These are phyloP conservation scores for Pythium scleroteichum DNA, from an alignment of 352 stramenopile genomes.

Conservation along the genomic window DNA sequence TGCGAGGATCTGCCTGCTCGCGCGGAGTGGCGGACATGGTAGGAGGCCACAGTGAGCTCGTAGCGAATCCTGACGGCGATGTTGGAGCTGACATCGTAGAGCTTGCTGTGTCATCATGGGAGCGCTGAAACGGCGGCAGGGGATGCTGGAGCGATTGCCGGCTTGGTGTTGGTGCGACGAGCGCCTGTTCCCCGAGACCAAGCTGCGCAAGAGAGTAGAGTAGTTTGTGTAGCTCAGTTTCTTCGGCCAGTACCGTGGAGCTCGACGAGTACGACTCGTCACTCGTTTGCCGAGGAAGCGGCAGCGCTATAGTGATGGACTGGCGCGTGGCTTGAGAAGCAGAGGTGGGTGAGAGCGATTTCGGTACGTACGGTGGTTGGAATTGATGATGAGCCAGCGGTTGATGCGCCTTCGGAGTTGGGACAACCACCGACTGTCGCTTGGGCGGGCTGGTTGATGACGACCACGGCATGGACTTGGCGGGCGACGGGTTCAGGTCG, in stretches of 20 bases:
- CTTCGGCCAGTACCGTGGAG: conserved; percentile 23
- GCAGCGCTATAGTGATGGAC: conserved; percentile 44
- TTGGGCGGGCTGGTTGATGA: conserved; percentile 9
- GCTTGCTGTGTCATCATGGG: background rate
- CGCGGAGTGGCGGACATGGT: background rate
- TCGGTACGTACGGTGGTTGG: background rate
- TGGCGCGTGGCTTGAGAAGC: conserved; percentile 1
- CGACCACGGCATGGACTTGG: conserved; percentile 3
- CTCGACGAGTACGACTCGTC: conserved; percentile 48
- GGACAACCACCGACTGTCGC: conserved; percentile 15
- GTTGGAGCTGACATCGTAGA: conserved; percentile 16
- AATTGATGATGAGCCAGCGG: background rate
- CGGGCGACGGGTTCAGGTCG: conserved; percentile 1
- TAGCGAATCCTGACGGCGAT: conserved; percentile 4
- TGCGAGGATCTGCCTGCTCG: background rate
- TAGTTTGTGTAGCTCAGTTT: conserved; percentile 59
- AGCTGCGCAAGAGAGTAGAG: conserved; percentile 62
- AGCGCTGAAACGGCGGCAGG: background rate
- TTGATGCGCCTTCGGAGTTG: background rate
- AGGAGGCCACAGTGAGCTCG: conserved; percentile 21
- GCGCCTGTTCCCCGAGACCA: conserved; percentile 33
- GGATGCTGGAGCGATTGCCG: conserved; percentile 4
- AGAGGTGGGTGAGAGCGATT: no score
- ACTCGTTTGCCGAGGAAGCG: conserved; percentile 45
- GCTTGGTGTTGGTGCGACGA: background rate